These are phyloP conservation scores for Sungouiella thailandica DNA, from an alignment of 805 yeast genomes.

Conservation along the genomic window DNA sequence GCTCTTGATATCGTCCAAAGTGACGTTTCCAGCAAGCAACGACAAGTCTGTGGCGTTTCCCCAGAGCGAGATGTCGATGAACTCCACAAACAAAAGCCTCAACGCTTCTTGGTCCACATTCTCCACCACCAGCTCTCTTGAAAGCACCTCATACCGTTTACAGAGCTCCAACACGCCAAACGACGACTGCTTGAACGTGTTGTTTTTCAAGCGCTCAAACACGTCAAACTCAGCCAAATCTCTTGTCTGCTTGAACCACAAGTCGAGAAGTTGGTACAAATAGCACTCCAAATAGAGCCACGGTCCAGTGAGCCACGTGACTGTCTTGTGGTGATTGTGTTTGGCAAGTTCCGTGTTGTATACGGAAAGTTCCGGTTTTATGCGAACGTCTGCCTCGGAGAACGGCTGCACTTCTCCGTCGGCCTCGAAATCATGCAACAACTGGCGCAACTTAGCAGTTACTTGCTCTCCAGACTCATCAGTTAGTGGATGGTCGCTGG, in stretches of 20 bases:
- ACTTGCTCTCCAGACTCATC: constrained; percentile 50
- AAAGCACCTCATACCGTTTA: constrained; percentile 44
- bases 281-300: constrained; percentile 90
- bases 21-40: constrained; percentile 76
- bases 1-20: constrained; percentile 79
- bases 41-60: constrained; percentile 97
- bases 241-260: constrained; percentile 36
- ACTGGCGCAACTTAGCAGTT: constrained; percentile 28
- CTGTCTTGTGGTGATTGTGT: constrained; percentile 18
- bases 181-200: constrained; percentile 69
- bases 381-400: constrained; percentile 27
- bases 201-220: constrained; percentile 63
- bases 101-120: constrained; percentile 38
- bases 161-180: constrained; percentile 82
- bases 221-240: constrained; percentile 51
- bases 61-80: constrained; percentile 88
- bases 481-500: constrained; percentile 11
- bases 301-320: constrained; percentile 79
- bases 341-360: constrained; percentile 54
- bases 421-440: constrained; percentile 41
- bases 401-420: constrained; percentile 31
- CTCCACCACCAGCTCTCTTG: constrained; percentile 15
- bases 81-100: constrained; percentile 67
- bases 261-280: constrained; percentile 64
- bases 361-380: constrained; percentile 44